These are phyloP conservation scores for Pisolithus tinctorius DNA, from an alignment of 768 basidiomycete genomes.

Conservation along the genomic window DNA sequence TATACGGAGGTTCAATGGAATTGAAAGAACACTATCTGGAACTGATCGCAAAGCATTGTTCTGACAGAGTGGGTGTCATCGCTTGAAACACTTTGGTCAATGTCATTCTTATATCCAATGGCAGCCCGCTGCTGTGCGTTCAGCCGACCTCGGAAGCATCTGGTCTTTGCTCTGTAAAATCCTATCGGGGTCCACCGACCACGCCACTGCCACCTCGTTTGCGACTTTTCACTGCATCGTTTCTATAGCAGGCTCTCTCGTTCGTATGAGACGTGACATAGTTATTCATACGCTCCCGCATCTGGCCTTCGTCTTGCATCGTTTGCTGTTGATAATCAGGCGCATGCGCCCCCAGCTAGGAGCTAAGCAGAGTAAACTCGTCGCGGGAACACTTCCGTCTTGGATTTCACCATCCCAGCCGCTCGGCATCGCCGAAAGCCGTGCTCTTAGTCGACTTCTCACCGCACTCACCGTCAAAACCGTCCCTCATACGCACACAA, in stretches of 20 bases:
- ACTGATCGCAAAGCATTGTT: constrained; percentile 49
- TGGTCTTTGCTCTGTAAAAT: constrained; percentile 53
- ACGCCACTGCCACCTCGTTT: constrained; percentile 42
- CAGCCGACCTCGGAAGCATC: constrained; percentile 49
- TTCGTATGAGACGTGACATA: constrained; percentile 79
- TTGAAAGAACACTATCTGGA: constrained; percentile 45
- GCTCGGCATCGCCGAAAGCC: constrained; percentile 53
- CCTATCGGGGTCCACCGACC: constrained; percentile 45
- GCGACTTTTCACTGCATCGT: constrained; percentile 55
- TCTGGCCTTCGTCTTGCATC: constrained; percentile 55
- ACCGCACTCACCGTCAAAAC: constrained; percentile 66
- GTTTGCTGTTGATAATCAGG: constrained; percentile 50
- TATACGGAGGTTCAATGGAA: constrained; percentile 29
- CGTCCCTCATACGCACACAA: constrained; percentile 40
- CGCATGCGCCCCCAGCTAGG: constrained; percentile 65
- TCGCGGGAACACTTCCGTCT: constrained; percentile 56
- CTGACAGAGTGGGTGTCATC: constrained; percentile 47
- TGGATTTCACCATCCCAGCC: constrained; percentile 57
- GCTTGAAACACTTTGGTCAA: neutral
- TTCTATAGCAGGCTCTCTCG: constrained; percentile 48
- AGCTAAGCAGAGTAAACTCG: constrained; percentile 55
- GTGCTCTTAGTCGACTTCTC: constrained; percentile 60
- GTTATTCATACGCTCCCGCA: constrained; percentile 66
- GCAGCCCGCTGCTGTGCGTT: constrained; percentile 60
- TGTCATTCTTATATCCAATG: constrained; percentile 1